These are phyloP conservation scores for Haberlea rhodopensis DNA, from an alignment of 257 asterid species.

Conservation along the genomic window DNA sequence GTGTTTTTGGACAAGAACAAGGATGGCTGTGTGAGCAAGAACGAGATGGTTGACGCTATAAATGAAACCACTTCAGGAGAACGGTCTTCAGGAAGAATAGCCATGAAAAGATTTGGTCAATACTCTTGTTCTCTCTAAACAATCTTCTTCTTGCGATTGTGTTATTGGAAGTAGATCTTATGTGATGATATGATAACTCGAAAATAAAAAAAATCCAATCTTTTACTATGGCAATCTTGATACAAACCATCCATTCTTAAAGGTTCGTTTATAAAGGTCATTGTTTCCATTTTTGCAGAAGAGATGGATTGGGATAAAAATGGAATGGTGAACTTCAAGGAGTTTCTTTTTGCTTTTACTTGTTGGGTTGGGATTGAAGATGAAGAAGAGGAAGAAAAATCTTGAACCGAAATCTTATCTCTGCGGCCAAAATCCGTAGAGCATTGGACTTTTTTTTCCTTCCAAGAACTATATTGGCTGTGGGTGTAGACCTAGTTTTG, in stretches of 20 bases:
- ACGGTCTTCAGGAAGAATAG: constrained; percentile 82
- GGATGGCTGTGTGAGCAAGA: constrained; percentile 78
- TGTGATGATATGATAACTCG: background rate
- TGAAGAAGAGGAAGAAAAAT: constrained; percentile 37
- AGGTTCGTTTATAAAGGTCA: background rate
- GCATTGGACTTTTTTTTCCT: background rate
- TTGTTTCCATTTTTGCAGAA: constrained; percentile 44
- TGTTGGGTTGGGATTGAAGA: constrained; percentile 88
- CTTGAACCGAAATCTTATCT: background rate
- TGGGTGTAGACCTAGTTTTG: too few species aligned
- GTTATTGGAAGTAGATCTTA: background rate
- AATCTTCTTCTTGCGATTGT: background rate
- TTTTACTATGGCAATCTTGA: background rate
- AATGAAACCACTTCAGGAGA: constrained; percentile 71
- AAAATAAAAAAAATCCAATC: background rate
- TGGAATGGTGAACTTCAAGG: constrained; percentile 87
- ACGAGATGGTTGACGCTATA: constrained; percentile 76
- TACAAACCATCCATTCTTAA: background rate
- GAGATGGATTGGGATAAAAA: constrained; percentile 98
- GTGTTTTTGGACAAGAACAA: constrained; percentile 88
- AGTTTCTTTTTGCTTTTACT: constrained; percentile 86
- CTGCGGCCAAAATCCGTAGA: background rate
- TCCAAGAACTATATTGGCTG: too few species aligned
- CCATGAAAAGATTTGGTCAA: constrained; percentile 88
- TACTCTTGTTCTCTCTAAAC: constrained; percentile 18